Conservation (phyloP, 495 filamentous ascomycete species). For the Xylaria cubensis region DNA sequence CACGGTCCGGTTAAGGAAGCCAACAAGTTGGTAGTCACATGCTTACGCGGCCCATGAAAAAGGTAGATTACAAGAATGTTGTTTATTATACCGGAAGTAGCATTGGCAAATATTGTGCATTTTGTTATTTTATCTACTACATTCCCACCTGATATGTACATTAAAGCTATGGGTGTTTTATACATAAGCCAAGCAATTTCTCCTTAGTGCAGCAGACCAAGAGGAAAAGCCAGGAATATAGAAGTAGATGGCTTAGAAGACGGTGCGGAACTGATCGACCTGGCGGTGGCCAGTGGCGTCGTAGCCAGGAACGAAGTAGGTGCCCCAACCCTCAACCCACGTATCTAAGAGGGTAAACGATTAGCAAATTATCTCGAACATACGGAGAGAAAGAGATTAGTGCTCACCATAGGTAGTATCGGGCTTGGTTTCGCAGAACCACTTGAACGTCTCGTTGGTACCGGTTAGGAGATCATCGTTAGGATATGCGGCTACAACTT, state of each 20-base stretch:
- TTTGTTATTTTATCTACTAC: neutral
- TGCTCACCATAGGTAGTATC: slow-evolving; percentile 34
- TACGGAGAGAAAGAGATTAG: neutral
- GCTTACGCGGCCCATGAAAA: neutral
- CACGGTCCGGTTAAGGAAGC: neutral
- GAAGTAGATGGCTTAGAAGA: slow-evolving; percentile 8
- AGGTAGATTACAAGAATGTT: neutral
- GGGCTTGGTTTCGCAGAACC: slow-evolving; percentile 33
- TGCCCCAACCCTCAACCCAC: slow-evolving; percentile 35
- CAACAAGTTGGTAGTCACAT: neutral
- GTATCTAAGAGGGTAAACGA: slow-evolving; percentile 28
- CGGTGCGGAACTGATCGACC: slow-evolving; percentile 29
- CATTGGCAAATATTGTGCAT: neutral
- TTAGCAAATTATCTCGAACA: neutral
- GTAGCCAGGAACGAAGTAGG: slow-evolving; percentile 33
- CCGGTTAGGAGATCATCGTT: slow-evolving; percentile 19
- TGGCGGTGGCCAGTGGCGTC: slow-evolving; percentile 34
- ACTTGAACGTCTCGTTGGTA: slow-evolving; percentile 29
- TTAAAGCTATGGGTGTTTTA: neutral
- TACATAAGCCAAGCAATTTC: neutral
- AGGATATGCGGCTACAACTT: slow-evolving; percentile 30
- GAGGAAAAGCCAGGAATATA: neutral
- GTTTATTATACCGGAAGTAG: neutral
- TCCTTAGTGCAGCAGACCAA: slow-evolving; percentile 1
- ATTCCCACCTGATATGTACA: neutral